Conservation (phyloP, 108 stramenopile species). For the Asterionellopsis glacialis region DNA sequence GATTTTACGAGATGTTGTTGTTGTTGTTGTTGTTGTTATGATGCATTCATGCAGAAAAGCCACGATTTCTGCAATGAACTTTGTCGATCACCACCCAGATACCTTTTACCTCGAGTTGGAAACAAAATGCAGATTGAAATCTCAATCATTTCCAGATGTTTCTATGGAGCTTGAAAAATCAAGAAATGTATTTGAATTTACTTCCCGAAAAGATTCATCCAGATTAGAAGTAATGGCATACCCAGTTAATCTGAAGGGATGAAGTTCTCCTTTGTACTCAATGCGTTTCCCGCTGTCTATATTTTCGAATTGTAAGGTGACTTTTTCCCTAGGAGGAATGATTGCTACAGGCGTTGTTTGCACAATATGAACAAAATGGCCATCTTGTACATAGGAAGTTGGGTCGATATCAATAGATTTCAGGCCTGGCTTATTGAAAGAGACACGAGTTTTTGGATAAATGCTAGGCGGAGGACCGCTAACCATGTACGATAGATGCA, state of each 20-base stretch:
- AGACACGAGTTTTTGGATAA: neutral
- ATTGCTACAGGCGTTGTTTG: neutral
- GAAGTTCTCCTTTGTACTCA: neutral
- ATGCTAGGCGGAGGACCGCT: constrained; percentile 3
- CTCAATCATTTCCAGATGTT: constrained; percentile 2
- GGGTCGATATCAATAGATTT: too few relatives aligned
- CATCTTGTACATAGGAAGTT: too few relatives aligned
- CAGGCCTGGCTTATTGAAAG: too few relatives aligned
- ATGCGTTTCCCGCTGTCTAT: neutral
- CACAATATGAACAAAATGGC: too few relatives aligned
- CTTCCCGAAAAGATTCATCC: neutral
- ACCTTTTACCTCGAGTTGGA: too few relatives aligned
- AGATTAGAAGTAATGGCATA: neutral
- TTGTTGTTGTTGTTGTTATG: too few relatives aligned
- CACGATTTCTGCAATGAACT: too few relatives aligned
- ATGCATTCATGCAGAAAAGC: too few relatives aligned
- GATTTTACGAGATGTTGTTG: too few relatives aligned
- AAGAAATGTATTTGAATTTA: too few relatives aligned
- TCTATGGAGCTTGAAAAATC: neutral
- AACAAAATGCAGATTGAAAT: neutral
- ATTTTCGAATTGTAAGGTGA: neutral
- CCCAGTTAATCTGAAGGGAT: neutral
- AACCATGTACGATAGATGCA: constrained; percentile 40
- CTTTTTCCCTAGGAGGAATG: neutral
- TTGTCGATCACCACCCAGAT: too few relatives aligned